Evolutionary conservation across 2,329 filamentous ascomycete species (phyloP).

Genomic region (Pochonia chlamydosporia): DNA sequence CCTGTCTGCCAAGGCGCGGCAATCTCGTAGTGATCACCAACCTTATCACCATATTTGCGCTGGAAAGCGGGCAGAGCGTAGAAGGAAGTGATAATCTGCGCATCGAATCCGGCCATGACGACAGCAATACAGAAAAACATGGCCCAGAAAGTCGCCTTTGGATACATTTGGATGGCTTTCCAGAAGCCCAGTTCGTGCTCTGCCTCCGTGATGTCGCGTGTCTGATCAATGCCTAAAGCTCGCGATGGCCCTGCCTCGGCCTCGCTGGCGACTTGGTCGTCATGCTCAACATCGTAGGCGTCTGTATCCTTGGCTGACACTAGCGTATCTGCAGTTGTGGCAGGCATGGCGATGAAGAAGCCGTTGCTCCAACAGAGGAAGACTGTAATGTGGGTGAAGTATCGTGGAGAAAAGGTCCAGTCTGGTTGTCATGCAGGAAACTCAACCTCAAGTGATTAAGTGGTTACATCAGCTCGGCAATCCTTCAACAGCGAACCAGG

Average conservation of each 20-base stretch:
- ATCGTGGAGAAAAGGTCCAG: too few relatives aligned
- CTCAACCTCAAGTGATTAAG: too few relatives aligned
- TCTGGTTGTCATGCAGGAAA: too few relatives aligned
- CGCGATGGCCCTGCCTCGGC: conserved; percentile 4
- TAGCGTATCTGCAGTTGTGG: neutral
- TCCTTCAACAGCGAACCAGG: too few relatives aligned
- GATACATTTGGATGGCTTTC: conserved; percentile 32
- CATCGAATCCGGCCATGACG: conserved; percentile 27
- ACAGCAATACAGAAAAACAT: conserved; percentile 23
- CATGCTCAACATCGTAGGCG: neutral
- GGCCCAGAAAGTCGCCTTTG: conserved; percentile 22
- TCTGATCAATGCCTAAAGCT: conserved; percentile 14
- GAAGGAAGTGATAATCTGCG: conserved; percentile 32
- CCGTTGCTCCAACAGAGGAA: neutral
- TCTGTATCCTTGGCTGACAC: neutral
- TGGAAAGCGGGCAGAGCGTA: conserved; percentile 28
- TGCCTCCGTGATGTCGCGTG: conserved; percentile 15
- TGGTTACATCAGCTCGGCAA: too few relatives aligned
- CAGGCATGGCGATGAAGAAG: conserved; percentile 2
- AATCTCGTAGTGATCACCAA: conserved; percentile 32
- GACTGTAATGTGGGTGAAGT: too few relatives aligned
- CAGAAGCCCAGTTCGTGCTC: conserved; percentile 21
- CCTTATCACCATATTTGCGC: conserved; percentile 23
- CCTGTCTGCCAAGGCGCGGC: conserved; percentile 43
- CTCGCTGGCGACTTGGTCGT: neutral